A percentile compares a stretch with the other conserved stretches of the same genome.
These are phyloP conservation scores for Aspergillus udagawae DNA, from an alignment of 2,329 filamentous ascomycete genomes.

Conservation along the genomic window DNA sequence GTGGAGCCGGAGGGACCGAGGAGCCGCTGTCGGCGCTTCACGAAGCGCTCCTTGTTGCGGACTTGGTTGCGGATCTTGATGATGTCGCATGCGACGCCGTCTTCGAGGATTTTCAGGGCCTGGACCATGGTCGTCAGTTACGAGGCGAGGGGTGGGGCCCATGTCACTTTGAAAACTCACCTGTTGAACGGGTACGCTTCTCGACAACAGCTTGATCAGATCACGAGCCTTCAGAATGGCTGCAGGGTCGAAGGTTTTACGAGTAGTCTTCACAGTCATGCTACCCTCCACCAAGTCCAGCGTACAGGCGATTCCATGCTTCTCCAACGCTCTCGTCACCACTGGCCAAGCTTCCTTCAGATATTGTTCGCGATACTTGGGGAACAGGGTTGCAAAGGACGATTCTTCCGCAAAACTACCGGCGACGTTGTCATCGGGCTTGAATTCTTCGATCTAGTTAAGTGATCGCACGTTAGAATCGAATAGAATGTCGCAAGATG, in stretches of 20 bases:
- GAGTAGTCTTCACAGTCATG: constrained; percentile 94
- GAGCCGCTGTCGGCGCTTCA: constrained; percentile 89
- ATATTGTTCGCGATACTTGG: constrained; percentile 94
- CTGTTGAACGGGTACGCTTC: constrained; percentile 88
- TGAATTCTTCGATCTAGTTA: constrained; percentile 71
- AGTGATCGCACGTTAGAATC: constrained; percentile 3
- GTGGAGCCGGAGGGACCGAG: constrained; percentile 88
- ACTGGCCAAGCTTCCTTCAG: constrained; percentile 90
- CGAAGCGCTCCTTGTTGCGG: constrained; percentile 89
- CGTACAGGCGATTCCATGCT: constrained; percentile 81
- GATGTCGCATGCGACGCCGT: constrained; percentile 86
- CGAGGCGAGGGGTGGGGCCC: background rate
- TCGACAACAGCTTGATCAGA: constrained; percentile 84
- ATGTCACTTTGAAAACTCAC: constrained; percentile 14
- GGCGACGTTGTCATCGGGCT: constrained; percentile 74
- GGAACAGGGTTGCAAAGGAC: constrained; percentile 78
- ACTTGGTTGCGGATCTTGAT: constrained; percentile 93
- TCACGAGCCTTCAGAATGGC: constrained; percentile 91
- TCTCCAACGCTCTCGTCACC: constrained; percentile 81
- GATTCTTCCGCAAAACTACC: constrained; percentile 92
- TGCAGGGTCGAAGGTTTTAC: constrained; percentile 86
- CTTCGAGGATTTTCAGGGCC: constrained; percentile 89
- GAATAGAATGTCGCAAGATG: background rate
- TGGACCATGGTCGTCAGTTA: constrained; percentile 15
- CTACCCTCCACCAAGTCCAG: constrained; percentile 92